Percentiles rank a stretch among this genome's conserved stretches.
phyloP scores from a whole-genome alignment of 192 early-diverging fungal genomes.

The Dissophora ornata region DNA sequence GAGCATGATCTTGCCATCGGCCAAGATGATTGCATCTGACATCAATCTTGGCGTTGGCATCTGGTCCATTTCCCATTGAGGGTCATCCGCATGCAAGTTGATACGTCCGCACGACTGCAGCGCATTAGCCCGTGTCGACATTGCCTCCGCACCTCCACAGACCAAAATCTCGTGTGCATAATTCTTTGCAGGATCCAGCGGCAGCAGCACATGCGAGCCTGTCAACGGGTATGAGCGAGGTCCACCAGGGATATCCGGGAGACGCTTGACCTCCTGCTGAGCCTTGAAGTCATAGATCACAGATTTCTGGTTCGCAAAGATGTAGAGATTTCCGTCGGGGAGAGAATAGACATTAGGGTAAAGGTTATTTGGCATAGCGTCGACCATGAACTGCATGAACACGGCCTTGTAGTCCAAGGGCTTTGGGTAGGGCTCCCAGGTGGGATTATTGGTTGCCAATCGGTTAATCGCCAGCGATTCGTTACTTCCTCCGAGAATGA shows the following conservation, averaged over 20 bases:
- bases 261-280: conserved; percentile 21
- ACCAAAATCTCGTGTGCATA: conserved; percentile 66
- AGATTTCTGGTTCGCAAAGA: conserved; percentile 52
- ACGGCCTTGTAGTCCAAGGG: conserved; percentile 47
- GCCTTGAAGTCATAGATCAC: conserved; percentile 33
- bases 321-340: conserved; percentile 54
- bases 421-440: conserved; percentile 54
- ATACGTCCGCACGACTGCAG: conserved; percentile 61
- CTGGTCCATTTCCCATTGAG: conserved; percentile 63
- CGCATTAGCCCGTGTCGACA: conserved; percentile 42
- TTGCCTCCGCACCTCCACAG: conserved; percentile 65
- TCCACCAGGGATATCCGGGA: conserved; percentile 61
- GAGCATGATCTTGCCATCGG: conserved; percentile 64
- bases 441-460: conserved; percentile 60
- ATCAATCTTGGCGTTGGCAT: conserved; percentile 60
- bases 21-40: conserved; percentile 59
- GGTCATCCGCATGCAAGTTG: conserved; percentile 47
- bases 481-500: conserved; percentile 67
- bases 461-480: conserved; percentile 58
- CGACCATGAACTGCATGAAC: conserved; percentile 53
- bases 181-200: conserved; percentile 65
- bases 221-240: conserved; percentile 68
- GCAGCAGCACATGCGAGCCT: conserved; percentile 63
- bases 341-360: conserved; percentile 53
- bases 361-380: conserved; percentile 61